phyloP scores from a whole-genome alignment of 805 yeast genomes.

The Hanseniaspora thailandica region DNA sequence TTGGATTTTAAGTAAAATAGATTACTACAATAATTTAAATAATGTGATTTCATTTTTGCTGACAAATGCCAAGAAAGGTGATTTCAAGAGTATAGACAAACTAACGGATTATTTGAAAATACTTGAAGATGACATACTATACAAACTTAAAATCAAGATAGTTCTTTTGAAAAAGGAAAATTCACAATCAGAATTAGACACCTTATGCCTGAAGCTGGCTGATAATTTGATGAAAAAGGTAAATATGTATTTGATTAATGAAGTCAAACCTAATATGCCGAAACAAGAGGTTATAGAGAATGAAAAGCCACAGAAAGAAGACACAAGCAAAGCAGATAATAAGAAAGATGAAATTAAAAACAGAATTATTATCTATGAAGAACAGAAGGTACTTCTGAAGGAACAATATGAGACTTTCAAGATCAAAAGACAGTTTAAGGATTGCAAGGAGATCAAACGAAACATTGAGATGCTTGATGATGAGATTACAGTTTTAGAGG shows the following conservation, averaged over 20 bases:
- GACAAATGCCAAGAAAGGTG: background rate
- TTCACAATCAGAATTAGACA: background rate
- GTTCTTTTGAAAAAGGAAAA: background rate
- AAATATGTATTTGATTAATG: background rate
- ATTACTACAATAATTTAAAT: constrained; percentile 5
- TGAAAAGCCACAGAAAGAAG: background rate
- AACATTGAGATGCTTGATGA: constrained; percentile 1
- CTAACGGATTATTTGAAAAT: constrained; percentile 4
- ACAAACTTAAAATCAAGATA: background rate
- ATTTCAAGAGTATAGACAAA: background rate
- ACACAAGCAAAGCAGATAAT: background rate
- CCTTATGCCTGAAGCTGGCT: background rate
- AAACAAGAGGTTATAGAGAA: background rate
- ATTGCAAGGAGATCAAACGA: background rate
- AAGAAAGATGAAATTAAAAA: background rate
- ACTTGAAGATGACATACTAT: constrained; percentile 7
- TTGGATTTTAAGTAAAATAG: constrained; percentile 12
- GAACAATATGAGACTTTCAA: background rate
- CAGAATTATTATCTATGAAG: constrained; percentile 2
- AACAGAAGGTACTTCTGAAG: background rate
- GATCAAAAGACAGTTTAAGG: constrained; percentile 5
- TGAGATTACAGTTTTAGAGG: background rate
- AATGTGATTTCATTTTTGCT: background rate
- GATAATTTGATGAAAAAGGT: constrained; percentile 2
- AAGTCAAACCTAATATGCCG: background rate